Evolutionary conservation across 2,329 filamentous ascomycete genomes (phyloP), one percentile per base, ranked within the genome.

Genomic region (Fusarium palustre): DNA sequence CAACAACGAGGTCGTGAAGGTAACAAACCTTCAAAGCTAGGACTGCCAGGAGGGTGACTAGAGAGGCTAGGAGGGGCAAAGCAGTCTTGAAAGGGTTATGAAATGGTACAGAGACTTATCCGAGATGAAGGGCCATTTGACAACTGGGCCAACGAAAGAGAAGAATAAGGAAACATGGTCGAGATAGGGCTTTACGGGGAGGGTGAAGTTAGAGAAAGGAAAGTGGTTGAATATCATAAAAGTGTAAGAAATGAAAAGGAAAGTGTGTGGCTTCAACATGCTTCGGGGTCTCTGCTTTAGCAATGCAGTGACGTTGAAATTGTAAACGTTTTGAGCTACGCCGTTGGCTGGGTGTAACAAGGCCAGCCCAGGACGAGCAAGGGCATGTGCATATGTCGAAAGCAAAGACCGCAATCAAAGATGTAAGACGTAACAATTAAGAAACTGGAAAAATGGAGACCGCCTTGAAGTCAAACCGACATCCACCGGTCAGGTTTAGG

Each of bases 51-150:
- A 70, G 66, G 61, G 61, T 55, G 68, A 64, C 61, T 62, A 67
- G 66, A 59, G 53, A 72, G 76, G 74, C 72, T 77, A 69, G 73
- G 72, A 76, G 77, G 74, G 75, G 68, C 65, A 74, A 66, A 60
- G 48, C 62, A 65, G 59, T 42, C 60, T 66, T 64, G 55, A 55
- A 66, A 58, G 31, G 55, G 59, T 41, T 59, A 64, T 59, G 50
- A 60, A 59, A 69, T 68, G 58, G 56, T 43, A 63, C 55, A 67
- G 55, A 70, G 58, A 64, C 54, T 62, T 56, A 64, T 62, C 59
- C 57, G 38, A 72, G 55, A 67, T 25, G 57, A 55, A 62, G 31
- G 45, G 55, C 55, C 48, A 68, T 66, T 68, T 57, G 45, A 61
- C 58, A 65, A 59, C 63, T 69, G 66, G 65, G 53, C 73, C 73